Conservation (phyloP, 2,329 filamentous ascomycete species). For the Fusarium paranaense region DNA sequence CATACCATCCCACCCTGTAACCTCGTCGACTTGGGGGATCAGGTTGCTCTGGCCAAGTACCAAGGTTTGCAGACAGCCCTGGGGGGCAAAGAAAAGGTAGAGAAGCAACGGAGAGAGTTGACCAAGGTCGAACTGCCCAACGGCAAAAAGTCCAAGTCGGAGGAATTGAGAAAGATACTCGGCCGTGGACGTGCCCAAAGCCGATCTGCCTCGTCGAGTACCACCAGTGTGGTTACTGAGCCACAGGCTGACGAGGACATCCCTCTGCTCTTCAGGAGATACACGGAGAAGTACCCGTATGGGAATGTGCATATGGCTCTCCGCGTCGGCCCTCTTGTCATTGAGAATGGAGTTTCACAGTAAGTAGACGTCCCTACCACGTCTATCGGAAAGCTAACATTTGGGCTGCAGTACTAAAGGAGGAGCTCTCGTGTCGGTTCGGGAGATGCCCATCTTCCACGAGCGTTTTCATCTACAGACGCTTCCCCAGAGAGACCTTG, state of each 20-base stretch:
- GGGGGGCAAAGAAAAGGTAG: conserved; percentile 14
- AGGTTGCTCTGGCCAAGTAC: conserved; percentile 30
- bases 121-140: not conserved
- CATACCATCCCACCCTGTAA: conserved; percentile 2
- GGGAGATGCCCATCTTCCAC: conserved; percentile 35
- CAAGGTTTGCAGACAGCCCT: conserved; percentile 29
- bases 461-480: conserved; percentile 39
- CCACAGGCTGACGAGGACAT: conserved; percentile 41
- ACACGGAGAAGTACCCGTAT: conserved; percentile 50
- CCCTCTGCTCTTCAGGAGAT: conserved; percentile 46
- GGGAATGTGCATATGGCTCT: conserved; percentile 56
- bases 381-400: not conserved
- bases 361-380: conserved; percentile 34
- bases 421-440: conserved; percentile 43
- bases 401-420: conserved; percentile 33
- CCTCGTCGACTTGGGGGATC: conserved; percentile 25
- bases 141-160: conserved; percentile 4
- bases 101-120: not conserved
- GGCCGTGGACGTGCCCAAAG: conserved; percentile 3
- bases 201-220: conserved; percentile 20
- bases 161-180: conserved; percentile 1
- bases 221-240: conserved; percentile 24
- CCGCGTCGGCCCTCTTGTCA: conserved; percentile 53
- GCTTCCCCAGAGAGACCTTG: conserved; percentile 27
- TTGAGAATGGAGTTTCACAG: conserved; percentile 54